These are phyloP conservation scores for Taphrina sp. DNA, from an alignment of 1,139 yeast genomes.

Conservation along the genomic window DNA sequence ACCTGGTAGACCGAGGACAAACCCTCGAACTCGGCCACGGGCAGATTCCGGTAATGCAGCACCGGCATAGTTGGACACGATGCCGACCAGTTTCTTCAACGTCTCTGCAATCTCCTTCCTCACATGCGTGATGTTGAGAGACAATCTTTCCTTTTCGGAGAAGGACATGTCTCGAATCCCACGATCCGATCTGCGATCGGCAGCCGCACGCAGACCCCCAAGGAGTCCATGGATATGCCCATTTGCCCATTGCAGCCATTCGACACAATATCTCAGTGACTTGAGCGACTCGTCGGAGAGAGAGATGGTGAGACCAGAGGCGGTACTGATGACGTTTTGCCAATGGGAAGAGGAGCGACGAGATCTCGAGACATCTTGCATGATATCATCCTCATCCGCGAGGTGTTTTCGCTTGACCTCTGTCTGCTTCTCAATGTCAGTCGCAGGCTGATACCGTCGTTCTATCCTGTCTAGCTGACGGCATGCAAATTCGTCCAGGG, in stretches of 20 bases:
- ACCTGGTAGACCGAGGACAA: constrained; percentile 69
- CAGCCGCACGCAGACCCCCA: constrained; percentile 54
- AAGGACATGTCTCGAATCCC: constrained; percentile 40
- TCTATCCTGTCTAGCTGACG: constrained; percentile 40
- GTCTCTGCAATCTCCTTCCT: constrained; percentile 84
- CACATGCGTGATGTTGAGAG: constrained; percentile 44
- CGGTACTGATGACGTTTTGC: constrained; percentile 47
- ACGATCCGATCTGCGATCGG: constrained; percentile 43
- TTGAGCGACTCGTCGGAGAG: constrained; percentile 66
- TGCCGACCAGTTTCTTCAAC: constrained; percentile 79
- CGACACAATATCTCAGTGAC: constrained; percentile 69
- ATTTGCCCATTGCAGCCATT: constrained; percentile 71
- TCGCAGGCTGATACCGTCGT: neutral
- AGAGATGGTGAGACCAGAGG: constrained; percentile 48
- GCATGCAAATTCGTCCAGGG: constrained; percentile 41
- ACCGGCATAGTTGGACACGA: constrained; percentile 81
- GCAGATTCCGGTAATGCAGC: constrained; percentile 78
- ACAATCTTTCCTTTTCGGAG: constrained; percentile 36
- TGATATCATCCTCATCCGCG: neutral
- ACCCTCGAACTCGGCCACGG: constrained; percentile 75
- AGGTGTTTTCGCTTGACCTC: neutral
- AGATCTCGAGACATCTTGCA: neutral
- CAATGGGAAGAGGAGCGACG: constrained; percentile 37
- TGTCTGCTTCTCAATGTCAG: constrained; percentile 14
- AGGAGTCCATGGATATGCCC: constrained; percentile 63